Conservation (phyloP, 139 green algal species). For the Picochlorum sp. region DNA sequence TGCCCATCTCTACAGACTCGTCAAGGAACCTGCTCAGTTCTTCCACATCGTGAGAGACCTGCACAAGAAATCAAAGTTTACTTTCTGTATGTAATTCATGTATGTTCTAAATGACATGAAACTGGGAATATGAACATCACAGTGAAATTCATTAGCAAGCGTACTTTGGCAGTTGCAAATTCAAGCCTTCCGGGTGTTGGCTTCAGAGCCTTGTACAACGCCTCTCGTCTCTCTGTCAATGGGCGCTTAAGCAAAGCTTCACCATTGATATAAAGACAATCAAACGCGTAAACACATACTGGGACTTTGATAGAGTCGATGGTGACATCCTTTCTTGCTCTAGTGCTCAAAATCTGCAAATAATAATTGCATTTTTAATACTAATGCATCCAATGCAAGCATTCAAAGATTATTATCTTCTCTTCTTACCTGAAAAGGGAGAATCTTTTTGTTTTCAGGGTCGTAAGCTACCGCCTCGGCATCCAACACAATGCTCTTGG, state of each 20-base stretch:
- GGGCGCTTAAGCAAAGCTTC: conserved; percentile 58
- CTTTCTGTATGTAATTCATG: too few relatives aligned
- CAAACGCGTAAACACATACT: conserved; percentile 87
- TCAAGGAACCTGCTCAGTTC: conserved; percentile 86
- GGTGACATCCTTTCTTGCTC: conserved; percentile 82
- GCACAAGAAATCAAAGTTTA: too few relatives aligned
- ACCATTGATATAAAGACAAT: conserved; percentile 95
- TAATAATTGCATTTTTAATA: not conserved
- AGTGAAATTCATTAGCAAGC: too few relatives aligned
- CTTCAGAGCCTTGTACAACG: conserved; percentile 54
- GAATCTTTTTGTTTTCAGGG: conserved; percentile 53
- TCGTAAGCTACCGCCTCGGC: conserved; percentile 87
- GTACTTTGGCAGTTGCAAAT: conserved; percentile 68
- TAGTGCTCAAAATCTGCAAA: conserved; percentile 70
- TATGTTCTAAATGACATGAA: conserved; percentile 2
- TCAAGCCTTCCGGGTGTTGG: conserved; percentile 57
- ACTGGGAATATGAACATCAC: too few relatives aligned
- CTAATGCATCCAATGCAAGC: not conserved
- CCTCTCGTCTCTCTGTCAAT: conserved; percentile 61
- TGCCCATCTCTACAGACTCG: conserved; percentile 71
- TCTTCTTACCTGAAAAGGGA: conserved; percentile 95
- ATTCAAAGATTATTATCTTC: too few relatives aligned
- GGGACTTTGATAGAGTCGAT: conserved; percentile 76
- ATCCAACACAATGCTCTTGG: conserved; percentile 77
- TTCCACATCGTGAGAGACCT: conserved; percentile 70